Evolutionary conservation across 257 asterid species (phyloP), one percentile per base, ranked within the genome.

Genomic region (Solanum sejunctum): DNA sequence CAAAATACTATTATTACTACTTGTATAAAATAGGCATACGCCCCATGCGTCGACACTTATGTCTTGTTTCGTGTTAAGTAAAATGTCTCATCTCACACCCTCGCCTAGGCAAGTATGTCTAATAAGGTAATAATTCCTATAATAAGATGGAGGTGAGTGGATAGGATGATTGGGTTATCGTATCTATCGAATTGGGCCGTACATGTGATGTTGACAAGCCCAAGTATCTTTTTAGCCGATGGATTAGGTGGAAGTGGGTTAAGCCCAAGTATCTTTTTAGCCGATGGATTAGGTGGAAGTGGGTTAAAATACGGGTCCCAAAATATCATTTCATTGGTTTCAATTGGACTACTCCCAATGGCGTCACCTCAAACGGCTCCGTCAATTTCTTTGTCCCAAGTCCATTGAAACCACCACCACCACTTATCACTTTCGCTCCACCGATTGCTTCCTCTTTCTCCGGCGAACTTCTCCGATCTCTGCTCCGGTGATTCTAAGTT

Each of bases 311-410:
- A 23, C 81, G 81, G 81, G 81, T 75, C 81, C 81, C 60, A 23
- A 75, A 26, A 15, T 26, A 77, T 77, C 23, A 26, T 23, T 77
- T 5, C 17, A 77, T 51, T 77, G 5, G 82, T 51, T 49, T 75
- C 61, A 75, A 51, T 10, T 51, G 83, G 83, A 28, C 83, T 28
- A 51, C 54, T 78, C 3, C 2, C 1, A 78, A 78, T 78, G 81
- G 57, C 81, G 83, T 78, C 83, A 78, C 49, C 83, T 78, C 17
- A 78, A 78, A 28, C 83, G 83, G 83, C 23, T 78, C 83, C 54
- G 64, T 78, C 26, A 21, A 77, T 51, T 77, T 77, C 39, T 12
- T 1, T 73, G 39, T 23, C 39, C 41, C 0, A 15, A 49, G 61
- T 77, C 82, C 61, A 23, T 77, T 77, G 82, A 77, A 77, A 16